Evolutionary conservation across 176 grass and related monocot genomes (phyloP), one percentile per base, ranked within the genome.

Genomic region (Pontederia paniculata): DNA sequence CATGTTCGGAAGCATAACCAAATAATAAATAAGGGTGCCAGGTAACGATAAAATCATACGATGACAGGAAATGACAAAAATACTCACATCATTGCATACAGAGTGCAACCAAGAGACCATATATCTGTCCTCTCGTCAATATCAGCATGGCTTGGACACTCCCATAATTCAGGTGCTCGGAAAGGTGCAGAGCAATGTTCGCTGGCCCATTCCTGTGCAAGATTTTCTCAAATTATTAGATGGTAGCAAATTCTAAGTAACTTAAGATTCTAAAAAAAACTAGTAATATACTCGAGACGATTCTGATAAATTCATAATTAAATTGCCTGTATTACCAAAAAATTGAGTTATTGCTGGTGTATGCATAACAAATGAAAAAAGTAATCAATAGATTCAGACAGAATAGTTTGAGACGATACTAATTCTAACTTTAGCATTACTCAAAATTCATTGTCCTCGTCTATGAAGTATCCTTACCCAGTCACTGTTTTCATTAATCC

Each of bases 161-260:
- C 94, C 87, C 94, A 98, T 44, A 98, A 60, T 71, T 98, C 87
- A 71, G 87, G 94, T 44, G 94, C 87, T 46, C 94, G 83, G 69
- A 80, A 98, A 62, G 87, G 80, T 44, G 93, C 87, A 73, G 94
- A 98, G 50, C 94, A 98, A 68, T 98, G 87, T 73, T 98, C 94
- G 60, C 79, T 53, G 58, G 88, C 88, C 88, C 88, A 93, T 74
- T 93, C 88, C 88, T 93, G 60, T n/a, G 64, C 62, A 66, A 14
- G 65, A 52, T 67, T 44, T 47, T 23, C 76, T 20, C n/a, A 57
- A 71, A 53, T 9, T 44, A 22, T 43, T 3, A 31, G 19, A 13
- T 16, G n/a, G 16, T 21, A 17, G 4, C 9, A 52, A 42, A 3
- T 43, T 19, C 14, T 41, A 14, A 28, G 22, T 9, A 23, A 20